Percentiles rank a stretch among this genome's conserved stretches.
These are phyloP conservation scores for Cladophialophora immunda DNA, from an alignment of 2,329 filamentous ascomycete genomes.

Conservation along the genomic window DNA sequence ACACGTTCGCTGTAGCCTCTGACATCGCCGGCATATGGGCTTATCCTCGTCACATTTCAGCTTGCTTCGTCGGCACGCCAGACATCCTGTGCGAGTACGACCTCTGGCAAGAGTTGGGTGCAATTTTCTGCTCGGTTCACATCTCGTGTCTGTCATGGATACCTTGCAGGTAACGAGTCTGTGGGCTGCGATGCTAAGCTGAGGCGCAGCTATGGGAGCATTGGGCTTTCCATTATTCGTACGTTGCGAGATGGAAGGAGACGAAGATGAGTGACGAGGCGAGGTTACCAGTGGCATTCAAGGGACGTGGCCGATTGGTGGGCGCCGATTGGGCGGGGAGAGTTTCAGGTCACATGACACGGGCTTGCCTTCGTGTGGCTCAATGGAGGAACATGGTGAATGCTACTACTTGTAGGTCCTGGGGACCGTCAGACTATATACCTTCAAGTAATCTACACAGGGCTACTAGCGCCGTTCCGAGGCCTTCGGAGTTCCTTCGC, in stretches of 20 bases:
- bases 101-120: conserved; percentile 9
- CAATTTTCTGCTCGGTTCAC: background rate
- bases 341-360: conserved; percentile 1
- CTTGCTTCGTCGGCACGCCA: conserved; percentile 45
- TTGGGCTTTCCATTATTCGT: background rate
- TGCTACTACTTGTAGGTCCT: too few species aligned
- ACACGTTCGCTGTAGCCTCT: conserved; percentile 22
- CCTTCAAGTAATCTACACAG: too few species aligned
- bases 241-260: background rate
- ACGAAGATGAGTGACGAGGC: background rate
- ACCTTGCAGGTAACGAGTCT: background rate
- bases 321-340: background rate
- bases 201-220: background rate
- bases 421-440: too few species aligned
- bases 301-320: background rate
- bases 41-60: conserved; percentile 53
- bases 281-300: too few species aligned
- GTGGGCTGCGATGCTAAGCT: background rate
- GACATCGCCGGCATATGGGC: conserved; percentile 47
- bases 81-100: conserved; percentile 44
- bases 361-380: background rate
- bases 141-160: conserved; percentile 10
- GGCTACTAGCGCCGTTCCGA: background rate
- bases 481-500: background rate
- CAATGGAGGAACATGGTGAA: too few species aligned